Evolutionary conservation across 2,329 filamentous ascomycete genomes (phyloP).

Genomic region (Phialocephala sp.): DNA sequence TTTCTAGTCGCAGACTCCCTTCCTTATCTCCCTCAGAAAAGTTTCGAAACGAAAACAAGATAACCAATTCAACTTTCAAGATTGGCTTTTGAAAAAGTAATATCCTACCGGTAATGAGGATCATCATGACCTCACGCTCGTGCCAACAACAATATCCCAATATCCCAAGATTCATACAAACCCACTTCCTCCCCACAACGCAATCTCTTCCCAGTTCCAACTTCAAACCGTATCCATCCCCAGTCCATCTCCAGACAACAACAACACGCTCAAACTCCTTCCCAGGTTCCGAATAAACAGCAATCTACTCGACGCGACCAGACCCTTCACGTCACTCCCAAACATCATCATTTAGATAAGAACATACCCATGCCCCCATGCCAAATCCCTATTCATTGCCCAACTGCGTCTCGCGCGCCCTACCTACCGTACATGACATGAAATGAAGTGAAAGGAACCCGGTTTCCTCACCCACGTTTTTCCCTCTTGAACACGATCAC

Average conservation of each 20-base stretch:
- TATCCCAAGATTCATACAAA: background rate
- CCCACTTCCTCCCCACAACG: background rate
- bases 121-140: background rate
- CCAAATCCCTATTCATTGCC: background rate
- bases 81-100: background rate
- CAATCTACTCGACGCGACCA: background rate
- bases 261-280: background rate
- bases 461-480: background rate
- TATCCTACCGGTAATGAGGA: background rate
- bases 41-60: constrained; percentile 6
- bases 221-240: background rate
- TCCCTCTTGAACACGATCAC: background rate
- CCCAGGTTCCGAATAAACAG: background rate
- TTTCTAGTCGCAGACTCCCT: background rate
- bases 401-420: too few relatives aligned
- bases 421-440: too few relatives aligned
- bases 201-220: background rate
- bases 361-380: background rate
- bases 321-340: background rate
- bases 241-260: too few relatives aligned
- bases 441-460: too few relatives aligned
- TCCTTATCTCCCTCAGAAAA: background rate
- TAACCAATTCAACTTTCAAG: background rate
- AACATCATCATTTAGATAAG: constrained; percentile 2
- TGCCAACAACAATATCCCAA: background rate